Evolutionary conservation across 352 stramenopile genomes (phyloP), one percentile per base, ranked within the genome.

Genomic region (Phytophthora vignae): DNA sequence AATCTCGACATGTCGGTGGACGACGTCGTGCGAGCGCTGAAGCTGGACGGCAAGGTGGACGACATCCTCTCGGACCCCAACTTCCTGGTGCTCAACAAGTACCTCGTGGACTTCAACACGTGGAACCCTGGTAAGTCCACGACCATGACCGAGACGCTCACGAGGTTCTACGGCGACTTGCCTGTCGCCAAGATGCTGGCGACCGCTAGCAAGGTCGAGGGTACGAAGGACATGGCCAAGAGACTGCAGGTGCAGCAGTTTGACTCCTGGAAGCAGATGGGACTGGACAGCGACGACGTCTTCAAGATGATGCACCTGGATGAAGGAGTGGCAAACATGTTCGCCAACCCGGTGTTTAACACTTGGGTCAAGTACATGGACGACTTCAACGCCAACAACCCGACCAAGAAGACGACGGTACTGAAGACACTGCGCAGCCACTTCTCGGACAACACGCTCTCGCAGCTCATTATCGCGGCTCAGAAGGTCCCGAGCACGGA

Each of bases 71-170:
- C 54, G 1, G 27, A 60, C 10, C 54, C 54, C 2, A 42, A 27
- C 27, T 49, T 60, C 17, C n/a, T 60, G 5, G 36, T 33, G 19
- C 48, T 60, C n/a, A 60, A 60, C 54, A 60, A 49, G 54, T 60
- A 60, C 31, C 7, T 60, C 33, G 33, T 60, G 12, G 54, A 60
- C 9, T 60, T 60, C 33, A 60, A 60, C 33, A 48, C 54, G 33
- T 50, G 54, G 54, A 60, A 60, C 31, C 54, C 54, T 3, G 19
- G 33, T 2, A 60, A 60, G 31, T 46, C 54, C 4, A 57, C 52
- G 9, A 57, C 52, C 2, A 57, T 57, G 52, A n/a, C 40, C 27
- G 52, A 57, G 14, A 57, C 52, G 5, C 31, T 57, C 22, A 3
- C 25, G 5, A 19, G 25, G 12, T 44, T 6, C 25, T 60, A 60